These are phyloP conservation scores for Pleurozium schreberi DNA, from an alignment of 225 moss, liverwort and hornwort genomes.

Conservation along the genomic window DNA sequence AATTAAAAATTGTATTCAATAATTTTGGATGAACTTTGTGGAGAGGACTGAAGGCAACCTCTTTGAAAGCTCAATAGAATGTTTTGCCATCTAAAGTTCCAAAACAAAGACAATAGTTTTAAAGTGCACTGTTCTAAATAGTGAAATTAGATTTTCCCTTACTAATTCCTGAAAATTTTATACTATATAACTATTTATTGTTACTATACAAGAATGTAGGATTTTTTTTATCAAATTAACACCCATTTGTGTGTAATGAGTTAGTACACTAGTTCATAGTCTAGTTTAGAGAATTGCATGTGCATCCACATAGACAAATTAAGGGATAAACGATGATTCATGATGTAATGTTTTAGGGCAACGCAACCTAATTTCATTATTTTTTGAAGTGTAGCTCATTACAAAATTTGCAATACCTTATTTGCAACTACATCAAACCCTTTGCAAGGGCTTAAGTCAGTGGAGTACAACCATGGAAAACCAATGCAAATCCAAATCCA, in stretches of 20 bases:
- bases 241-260: neutral
- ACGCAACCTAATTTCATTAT: neutral
- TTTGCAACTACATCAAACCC: neutral
- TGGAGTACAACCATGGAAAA: fast-evolving
- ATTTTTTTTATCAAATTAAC: too few species aligned
- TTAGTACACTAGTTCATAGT: fast-evolving
- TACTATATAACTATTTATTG: neutral
- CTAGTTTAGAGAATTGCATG: fast-evolving
- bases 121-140: neutral
- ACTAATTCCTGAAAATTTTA: neutral
- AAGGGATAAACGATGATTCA: neutral
- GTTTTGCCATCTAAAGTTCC: neutral
- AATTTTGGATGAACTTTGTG: neutral
- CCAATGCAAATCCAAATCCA: too few species aligned
- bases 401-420: neutral
- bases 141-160: neutral
- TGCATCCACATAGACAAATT: fast-evolving
- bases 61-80: neutral
- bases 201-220: too few species aligned
- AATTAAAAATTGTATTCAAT: too few species aligned
- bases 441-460: neutral
- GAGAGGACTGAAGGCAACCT: neutral
- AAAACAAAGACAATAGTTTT: neutral
- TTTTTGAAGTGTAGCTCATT: neutral
- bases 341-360: neutral